Percentiles rank a stretch among this genome's conserved stretches.
Evolutionary conservation across 768 basidiomycete species (phyloP).

Genomic region (Mycena leptocephala): DNA sequence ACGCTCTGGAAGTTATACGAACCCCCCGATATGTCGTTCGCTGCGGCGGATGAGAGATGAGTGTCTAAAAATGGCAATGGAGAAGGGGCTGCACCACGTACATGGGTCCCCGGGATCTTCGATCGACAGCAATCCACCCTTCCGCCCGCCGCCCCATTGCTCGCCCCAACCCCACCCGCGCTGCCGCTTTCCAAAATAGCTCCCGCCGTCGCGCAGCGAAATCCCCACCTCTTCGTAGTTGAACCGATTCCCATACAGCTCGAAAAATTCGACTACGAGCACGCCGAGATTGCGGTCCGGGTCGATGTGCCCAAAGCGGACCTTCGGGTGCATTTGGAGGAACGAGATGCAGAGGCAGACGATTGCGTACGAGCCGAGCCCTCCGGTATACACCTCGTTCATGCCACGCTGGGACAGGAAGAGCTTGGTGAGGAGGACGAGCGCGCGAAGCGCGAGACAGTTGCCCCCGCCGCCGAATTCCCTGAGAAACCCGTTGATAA

Average conservation of each 20-base stretch:
- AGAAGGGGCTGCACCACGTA: conserved; percentile 59
- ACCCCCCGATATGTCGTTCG: conserved; percentile 94
- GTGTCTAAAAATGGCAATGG: not conserved
- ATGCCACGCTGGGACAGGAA: conserved; percentile 92
- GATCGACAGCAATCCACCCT: conserved; percentile 79
- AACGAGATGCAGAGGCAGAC: conserved; percentile 96
- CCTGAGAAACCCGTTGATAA: conserved; percentile 86
- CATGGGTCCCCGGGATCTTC: conserved; percentile 95
- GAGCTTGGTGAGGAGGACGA: conserved; percentile 92
- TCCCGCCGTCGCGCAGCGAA: conserved; percentile 89
- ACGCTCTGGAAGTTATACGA: conserved; percentile 91
- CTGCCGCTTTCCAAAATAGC: conserved; percentile 87
- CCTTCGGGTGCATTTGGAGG: conserved; percentile 97
- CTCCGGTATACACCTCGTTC: conserved; percentile 99
- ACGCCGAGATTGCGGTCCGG: conserved; percentile 92
- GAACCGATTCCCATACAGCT: conserved; percentile 94
- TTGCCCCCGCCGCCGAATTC: conserved; percentile 61
- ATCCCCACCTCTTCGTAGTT: conserved; percentile 94
- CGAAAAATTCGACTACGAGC: conserved; percentile 97
- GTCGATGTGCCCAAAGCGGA: conserved; percentile 90
- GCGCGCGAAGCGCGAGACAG: conserved; percentile 81
- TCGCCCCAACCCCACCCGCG: conserved; percentile 96
- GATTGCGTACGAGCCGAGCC: conserved; percentile 94
- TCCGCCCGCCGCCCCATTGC: conserved; percentile 51
- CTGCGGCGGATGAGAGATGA: conserved; percentile 56